phyloP scores from a whole-genome alignment of 306 rosid species.

The Bauhinia variegata region DNA sequence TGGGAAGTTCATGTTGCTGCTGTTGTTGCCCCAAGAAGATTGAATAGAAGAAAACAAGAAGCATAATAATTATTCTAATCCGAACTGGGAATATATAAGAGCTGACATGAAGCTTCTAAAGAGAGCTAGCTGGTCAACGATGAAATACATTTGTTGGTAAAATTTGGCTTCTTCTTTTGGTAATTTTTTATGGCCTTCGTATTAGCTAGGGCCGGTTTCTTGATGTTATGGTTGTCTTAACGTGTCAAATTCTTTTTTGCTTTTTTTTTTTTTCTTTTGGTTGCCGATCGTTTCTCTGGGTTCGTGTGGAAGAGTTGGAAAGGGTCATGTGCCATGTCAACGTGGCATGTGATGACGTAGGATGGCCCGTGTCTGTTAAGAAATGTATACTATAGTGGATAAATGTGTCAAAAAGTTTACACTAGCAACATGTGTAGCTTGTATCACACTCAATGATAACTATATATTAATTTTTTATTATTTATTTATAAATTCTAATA shows the following conservation, averaged over 20 bases:
- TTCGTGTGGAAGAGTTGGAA: conserved; percentile 34
- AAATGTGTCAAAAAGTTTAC: conserved; percentile 18
- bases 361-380: background rate
- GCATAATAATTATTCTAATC: conserved; percentile 27
- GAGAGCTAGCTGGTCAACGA: conserved; percentile 54
- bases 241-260: conserved; percentile 29
- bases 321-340: conserved; percentile 41
- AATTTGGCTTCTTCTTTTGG: conserved; percentile 37
- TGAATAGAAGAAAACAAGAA: conserved; percentile 13
- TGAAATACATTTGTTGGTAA: conserved; percentile 21
- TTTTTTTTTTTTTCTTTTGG: background rate
- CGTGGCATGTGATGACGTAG: conserved; percentile 14
- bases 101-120: conserved; percentile 34
- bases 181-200: conserved; percentile 1
- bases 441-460: background rate
- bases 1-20: conserved; percentile 39
- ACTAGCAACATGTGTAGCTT: background rate
- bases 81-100: conserved; percentile 19
- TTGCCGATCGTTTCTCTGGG: background rate
- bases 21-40: background rate
- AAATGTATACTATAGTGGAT: conserved; percentile 23
- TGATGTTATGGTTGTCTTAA: conserved; percentile 54
- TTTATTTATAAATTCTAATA: too few relatives aligned
- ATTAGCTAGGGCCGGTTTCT: conserved; percentile 60
- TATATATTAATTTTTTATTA: too few relatives aligned